These are phyloP conservation scores for Aspergillus hiratsukae DNA, from an alignment of 2,329 filamentous ascomycete species.

Conservation along the genomic window DNA sequence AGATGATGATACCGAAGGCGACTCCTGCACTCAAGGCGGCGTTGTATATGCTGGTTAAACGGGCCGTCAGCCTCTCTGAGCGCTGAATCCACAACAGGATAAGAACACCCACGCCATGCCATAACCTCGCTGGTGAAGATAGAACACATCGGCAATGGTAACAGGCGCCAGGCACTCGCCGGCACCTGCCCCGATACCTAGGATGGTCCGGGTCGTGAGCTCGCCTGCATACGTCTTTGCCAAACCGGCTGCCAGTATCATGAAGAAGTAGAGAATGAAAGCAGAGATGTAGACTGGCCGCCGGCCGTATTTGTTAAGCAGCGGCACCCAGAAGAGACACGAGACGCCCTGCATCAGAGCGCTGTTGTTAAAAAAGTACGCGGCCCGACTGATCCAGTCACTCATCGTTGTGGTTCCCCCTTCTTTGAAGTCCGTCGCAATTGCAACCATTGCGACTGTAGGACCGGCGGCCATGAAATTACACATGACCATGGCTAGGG, in stretches of 20 bases:
- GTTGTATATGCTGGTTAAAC: slow-evolving; percentile 1
- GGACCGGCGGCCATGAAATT: slow-evolving; percentile 57
- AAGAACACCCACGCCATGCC: slow-evolving; percentile 27
- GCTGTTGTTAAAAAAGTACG: slow-evolving; percentile 55
- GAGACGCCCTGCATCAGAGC: slow-evolving; percentile 48
- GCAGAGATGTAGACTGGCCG: slow-evolving; percentile 30
- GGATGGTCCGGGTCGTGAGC: slow-evolving; percentile 46
- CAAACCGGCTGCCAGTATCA: slow-evolving; percentile 33
- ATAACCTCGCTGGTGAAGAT: slow-evolving; percentile 48
- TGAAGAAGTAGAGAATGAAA: slow-evolving; percentile 23
- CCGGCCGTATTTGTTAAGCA: slow-evolving; percentile 35
- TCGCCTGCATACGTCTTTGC: slow-evolving; percentile 23
- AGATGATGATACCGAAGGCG: slow-evolving; percentile 26
- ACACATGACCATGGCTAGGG: slow-evolving; percentile 51
- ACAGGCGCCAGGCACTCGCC: slow-evolving; percentile 48
- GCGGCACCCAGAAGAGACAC: slow-evolving; percentile 36
- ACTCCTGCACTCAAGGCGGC: slow-evolving; percentile 21
- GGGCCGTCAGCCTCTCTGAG: slow-evolving; percentile 36
- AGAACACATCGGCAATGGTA: slow-evolving; percentile 54
- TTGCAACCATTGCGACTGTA: slow-evolving; percentile 48
- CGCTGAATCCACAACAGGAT: too few species aligned
- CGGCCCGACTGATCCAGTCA: slow-evolving; percentile 27
- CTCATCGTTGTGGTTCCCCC: slow-evolving; percentile 21
- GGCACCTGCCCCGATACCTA: slow-evolving; percentile 52
- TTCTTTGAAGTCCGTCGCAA: slow-evolving; percentile 41